Conservation (phyloP, 108 stramenopile species). For the Cyclostephanos tholiformis region DNA sequence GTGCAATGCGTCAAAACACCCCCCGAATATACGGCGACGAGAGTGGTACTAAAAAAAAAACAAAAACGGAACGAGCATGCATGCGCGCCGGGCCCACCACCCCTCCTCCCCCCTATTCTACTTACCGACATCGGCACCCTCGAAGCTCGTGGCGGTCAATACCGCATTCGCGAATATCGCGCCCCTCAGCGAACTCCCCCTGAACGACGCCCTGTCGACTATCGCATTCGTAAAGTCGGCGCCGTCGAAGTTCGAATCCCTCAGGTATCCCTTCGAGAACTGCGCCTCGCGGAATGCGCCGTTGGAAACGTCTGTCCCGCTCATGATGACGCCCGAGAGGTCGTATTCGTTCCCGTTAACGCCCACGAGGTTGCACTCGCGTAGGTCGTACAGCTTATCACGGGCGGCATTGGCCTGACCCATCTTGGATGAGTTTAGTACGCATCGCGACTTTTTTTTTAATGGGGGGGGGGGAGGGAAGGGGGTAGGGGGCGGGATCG, state of each 20-base stretch:
- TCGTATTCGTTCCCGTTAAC: conserved; percentile 71
- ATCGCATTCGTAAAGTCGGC: conserved; percentile 97
- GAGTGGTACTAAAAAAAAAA: no score
- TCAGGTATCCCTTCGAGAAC: conserved; percentile 88
- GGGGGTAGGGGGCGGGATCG: background rate
- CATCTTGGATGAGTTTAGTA: conserved; percentile 79
- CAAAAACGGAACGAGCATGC: no score
- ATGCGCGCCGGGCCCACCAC: no score
- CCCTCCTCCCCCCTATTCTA: no score
- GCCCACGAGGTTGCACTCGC: conserved; percentile 77
- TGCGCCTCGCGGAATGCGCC: conserved; percentile 87
- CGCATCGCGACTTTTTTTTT: conserved; percentile 61
- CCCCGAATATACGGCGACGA: no score
- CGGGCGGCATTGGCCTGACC: conserved; percentile 97
- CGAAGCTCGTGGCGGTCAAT: conserved; percentile 92
- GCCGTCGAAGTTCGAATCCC: conserved; percentile 86
- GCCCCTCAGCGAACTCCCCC: conserved; percentile 73
- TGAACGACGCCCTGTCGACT: conserved; percentile 91
- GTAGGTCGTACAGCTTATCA: conserved; percentile 93
- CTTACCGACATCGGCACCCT: conserved; percentile 76
- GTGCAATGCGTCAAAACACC: no score
- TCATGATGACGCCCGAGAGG: conserved; percentile 88
- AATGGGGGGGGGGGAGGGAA: background rate
- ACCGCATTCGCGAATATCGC: conserved; percentile 93
- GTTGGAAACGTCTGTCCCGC: conserved; percentile 84